A percentile compares a stretch with the other conserved stretches of the same genome.
Evolutionary conservation across 1,284 basidiomycete genomes (phyloP).

Genomic region (Rhodotorula sp.): DNA sequence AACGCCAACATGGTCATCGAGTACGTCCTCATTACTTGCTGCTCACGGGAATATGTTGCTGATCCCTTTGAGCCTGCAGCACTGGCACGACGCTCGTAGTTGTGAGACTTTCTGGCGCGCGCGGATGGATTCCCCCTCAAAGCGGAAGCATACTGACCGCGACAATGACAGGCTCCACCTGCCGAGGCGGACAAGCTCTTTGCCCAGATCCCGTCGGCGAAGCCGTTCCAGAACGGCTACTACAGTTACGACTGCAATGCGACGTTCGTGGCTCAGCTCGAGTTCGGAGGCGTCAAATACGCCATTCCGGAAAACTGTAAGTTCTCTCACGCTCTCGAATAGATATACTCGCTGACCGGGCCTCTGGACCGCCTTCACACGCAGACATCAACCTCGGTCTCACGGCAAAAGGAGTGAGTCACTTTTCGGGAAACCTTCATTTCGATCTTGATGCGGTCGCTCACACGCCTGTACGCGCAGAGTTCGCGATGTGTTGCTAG

Average conservation of each 20-base stretch:
- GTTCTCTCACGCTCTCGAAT: neutral
- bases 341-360: too few species aligned
- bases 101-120: slow-evolving; percentile 18
- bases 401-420: slow-evolving; percentile 22
- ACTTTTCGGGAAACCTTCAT: too few species aligned
- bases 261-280: slow-evolving; percentile 3
- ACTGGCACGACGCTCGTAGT: slow-evolving; percentile 56
- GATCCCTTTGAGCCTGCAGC: neutral
- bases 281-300: slow-evolving; percentile 15
- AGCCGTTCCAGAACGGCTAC: slow-evolving; percentile 41
- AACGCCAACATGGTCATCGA: slow-evolving; percentile 54
- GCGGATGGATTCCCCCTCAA: neutral
- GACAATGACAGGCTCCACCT: slow-evolving; percentile 41
- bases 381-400: slow-evolving; percentile 40
- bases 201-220: slow-evolving; percentile 53
- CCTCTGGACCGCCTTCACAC: too few species aligned
- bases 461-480: neutral
- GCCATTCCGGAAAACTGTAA: slow-evolving; percentile 4
- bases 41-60: neutral
- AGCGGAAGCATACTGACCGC: slow-evolving; percentile 44
- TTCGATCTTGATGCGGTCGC: too few species aligned
- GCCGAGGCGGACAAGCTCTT: slow-evolving; percentile 52
- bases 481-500: slow-evolving; percentile 40
- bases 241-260: neutral
- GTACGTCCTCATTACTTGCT: neutral